phyloP scores from a whole-genome alignment of 306 rosid species.

The Clitoria ternatea region DNA sequence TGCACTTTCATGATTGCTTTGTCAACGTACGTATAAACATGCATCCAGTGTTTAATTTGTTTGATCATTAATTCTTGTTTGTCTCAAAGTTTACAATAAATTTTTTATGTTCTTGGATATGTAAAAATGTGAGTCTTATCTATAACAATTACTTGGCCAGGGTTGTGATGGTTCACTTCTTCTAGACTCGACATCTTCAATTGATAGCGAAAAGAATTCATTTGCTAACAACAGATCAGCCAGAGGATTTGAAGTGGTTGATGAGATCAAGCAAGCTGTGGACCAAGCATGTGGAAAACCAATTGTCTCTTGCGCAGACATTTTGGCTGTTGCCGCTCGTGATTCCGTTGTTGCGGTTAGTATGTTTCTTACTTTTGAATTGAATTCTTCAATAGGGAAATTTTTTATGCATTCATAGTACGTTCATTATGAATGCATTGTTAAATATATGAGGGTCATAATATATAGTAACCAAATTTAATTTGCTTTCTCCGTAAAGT shows the following conservation, averaged over 20 bases:
- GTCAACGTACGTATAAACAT: too few species aligned
- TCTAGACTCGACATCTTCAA: constrained; percentile 31
- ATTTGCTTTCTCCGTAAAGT: too few species aligned
- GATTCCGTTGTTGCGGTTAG: constrained; percentile 38
- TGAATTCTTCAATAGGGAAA: not conserved
- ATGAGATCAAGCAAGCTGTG: constrained; percentile 30
- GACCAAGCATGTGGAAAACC: constrained; percentile 37
- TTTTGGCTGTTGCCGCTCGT: constrained; percentile 38
- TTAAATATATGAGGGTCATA: too few species aligned
- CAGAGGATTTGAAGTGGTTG: constrained; percentile 49
- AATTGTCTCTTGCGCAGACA: constrained; percentile 48
- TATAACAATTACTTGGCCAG: not conserved
- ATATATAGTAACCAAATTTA: too few species aligned
- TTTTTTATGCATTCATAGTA: not conserved
- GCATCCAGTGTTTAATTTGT: too few species aligned
- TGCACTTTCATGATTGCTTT: constrained; percentile 54
- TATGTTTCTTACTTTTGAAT: not conserved
- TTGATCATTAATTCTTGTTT: not conserved
- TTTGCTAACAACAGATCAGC: not conserved
- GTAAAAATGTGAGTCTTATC: not conserved
- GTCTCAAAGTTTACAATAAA: too few species aligned
- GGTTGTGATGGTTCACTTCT: constrained; percentile 51
- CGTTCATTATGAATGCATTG: too few species aligned
- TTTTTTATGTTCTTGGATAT: not conserved
- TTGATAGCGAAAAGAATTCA: constrained; percentile 42